Conservation (phyloP, 2,329 filamentous ascomycete genomes). For the Neonectria punicea region DNA sequence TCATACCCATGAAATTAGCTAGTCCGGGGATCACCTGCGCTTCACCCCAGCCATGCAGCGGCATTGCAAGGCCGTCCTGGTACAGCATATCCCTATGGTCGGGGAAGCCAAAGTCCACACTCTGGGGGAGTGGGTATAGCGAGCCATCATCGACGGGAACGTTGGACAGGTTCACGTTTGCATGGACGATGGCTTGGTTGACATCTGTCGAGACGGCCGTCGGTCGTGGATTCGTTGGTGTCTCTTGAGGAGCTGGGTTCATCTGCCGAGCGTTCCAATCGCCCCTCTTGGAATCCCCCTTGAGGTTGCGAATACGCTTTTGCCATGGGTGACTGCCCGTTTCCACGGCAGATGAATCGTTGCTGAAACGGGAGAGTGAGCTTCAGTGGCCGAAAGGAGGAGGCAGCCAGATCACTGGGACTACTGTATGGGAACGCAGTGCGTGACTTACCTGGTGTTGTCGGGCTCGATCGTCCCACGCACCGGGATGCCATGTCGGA, state of each 20-base stretch:
- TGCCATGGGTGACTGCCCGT: constrained; percentile 10
- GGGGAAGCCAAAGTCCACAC: neutral
- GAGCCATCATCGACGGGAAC: neutral
- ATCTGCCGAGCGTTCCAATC: neutral
- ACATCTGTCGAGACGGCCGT: neutral
- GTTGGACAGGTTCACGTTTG: neutral
- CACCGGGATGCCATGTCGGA: constrained; percentile 6
- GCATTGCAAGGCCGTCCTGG: neutral
- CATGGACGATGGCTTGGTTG: neutral
- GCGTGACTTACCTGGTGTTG: neutral
- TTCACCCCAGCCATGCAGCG: constrained; percentile 9
- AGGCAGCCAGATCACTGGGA: neutral
- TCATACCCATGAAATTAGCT: constrained; percentile 18
- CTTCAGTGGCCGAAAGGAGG: no score
- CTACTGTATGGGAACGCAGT: neutral
- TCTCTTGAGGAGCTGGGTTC: neutral
- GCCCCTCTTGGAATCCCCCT: neutral
- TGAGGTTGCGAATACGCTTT: constrained; percentile 11
- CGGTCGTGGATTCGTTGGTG: neutral
- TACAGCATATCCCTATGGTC: neutral
- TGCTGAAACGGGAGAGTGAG: neutral
- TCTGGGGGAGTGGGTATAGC: neutral
- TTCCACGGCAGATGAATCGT: neutral
- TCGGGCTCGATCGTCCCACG: neutral
- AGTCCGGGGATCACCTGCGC: constrained; percentile 10